Percentiles rank a stretch among this genome's conserved stretches.
Conservation (phyloP, 2,329 filamentous ascomycete genomes). For the Sporothrix pseudoabietina region DNA sequence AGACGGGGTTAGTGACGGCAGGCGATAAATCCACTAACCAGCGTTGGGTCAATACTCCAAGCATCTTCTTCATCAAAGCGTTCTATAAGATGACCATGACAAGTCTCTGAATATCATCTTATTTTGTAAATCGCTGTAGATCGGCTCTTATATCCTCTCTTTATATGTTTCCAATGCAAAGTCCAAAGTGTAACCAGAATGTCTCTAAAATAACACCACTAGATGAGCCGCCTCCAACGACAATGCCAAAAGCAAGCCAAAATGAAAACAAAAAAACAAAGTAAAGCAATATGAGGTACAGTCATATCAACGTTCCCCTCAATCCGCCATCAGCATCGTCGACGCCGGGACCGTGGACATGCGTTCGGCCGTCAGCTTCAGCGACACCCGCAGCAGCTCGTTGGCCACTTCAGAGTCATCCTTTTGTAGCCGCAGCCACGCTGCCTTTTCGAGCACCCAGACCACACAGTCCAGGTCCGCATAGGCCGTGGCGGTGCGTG, state of each 20-base stretch:
- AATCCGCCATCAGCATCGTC: conserved; percentile 36
- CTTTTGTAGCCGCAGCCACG: conserved; percentile 72
- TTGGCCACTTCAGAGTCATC: conserved; percentile 75
- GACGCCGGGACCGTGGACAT: conserved; percentile 55
- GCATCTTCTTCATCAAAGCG: neutral
- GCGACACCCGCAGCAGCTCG: conserved; percentile 81
- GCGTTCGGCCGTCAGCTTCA: conserved; percentile 92
- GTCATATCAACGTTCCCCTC: neutral
- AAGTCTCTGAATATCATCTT: neutral
- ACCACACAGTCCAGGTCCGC: conserved; percentile 80
- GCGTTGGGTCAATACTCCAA: too few relatives aligned
- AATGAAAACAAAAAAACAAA: neutral
- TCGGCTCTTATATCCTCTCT: neutral
- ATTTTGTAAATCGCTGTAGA: neutral
- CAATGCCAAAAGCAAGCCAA: neutral
- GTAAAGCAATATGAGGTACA: neutral
- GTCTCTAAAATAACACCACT: neutral
- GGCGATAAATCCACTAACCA: neutral
- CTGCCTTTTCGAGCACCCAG: conserved; percentile 74
- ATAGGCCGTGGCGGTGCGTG: conserved; percentile 80
- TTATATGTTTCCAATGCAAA: neutral
- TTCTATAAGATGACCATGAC: neutral
- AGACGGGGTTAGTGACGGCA: too few relatives aligned
- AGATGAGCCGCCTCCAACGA: neutral
- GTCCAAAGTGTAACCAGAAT: neutral